Evolutionary conservation across 2,329 filamentous ascomycete species (phyloP), one percentile per base, ranked within the genome.

Genomic region (Lecanosticta acicola): DNA sequence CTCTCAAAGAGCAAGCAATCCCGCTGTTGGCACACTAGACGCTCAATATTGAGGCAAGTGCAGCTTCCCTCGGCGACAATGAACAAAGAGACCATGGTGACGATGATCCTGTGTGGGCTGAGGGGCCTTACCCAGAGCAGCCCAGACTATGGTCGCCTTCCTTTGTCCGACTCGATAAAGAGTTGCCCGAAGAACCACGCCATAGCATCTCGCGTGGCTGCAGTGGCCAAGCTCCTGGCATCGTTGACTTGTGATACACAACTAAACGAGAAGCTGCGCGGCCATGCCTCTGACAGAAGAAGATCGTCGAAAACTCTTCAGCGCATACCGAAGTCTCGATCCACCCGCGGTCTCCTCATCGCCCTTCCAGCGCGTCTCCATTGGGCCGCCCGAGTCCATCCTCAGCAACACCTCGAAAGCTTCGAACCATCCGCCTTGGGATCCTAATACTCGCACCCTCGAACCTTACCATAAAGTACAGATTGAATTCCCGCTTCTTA

Each of bases 401-500:
- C 26, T 10, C 3, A 41, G 39, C 26, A 20, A 13, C 11, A 18
- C 29, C 20, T 34, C 26, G 7, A 41, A 34, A 11, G 10, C 21
- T 29, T 19, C 26, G 4, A 41, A 20, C 16, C 39, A 32, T 16
- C 20, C 39, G 14, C 18, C 20, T 9, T 32, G 8, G 21, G 24
- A 17, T 14, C 39, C 24, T 5, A 33, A 18, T 17, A 17, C 32
- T 14, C 34, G 26, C 16, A 20, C 26, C 17, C 18, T 33, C 17
- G 39, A 33, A 14, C 26, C 29, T 9, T 44, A 50, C 20, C 48
- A 50, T 16, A 47, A 19, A 18, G 20, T 48, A 10, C 26, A 45
- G 13, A 37, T 51, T 11, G 18, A 39, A 10, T 51, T 48, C 37
- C 49, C 49, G 8, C 35, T 41, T 19, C 39, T 46, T 11, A 41